phyloP scores from a whole-genome alignment of 176 grass and related monocot species.

The Triticum timopheevii region DNA sequence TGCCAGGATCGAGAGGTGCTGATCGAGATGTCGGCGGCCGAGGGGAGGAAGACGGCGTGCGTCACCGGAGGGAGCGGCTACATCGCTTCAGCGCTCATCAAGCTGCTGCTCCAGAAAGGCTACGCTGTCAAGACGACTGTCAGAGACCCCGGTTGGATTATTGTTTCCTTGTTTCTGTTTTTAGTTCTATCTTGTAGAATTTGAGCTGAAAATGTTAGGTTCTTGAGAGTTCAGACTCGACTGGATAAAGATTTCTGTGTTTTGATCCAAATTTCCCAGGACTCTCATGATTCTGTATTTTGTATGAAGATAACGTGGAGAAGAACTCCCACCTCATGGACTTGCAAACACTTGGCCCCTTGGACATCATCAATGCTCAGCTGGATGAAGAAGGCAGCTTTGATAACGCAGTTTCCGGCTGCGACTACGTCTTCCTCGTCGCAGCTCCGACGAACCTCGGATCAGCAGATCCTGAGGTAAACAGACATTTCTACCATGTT shows the following conservation, averaged over 20 bases:
- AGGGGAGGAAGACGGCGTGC: constrained; percentile 37
- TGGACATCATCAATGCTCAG: background rate
- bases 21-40: too few species aligned
- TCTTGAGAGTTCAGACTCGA: background rate
- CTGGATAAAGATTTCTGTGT: background rate
- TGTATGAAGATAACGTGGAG: background rate
- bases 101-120: constrained; percentile 61
- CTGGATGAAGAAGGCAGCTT: constrained; percentile 31
- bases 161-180: background rate
- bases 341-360: background rate
- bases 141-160: constrained; percentile 39
- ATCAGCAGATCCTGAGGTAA: constrained; percentile 27
- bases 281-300: background rate
- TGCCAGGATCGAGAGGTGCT: too few species aligned
- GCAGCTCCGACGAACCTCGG: constrained; percentile 20
- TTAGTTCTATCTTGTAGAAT: background rate
- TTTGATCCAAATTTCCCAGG: background rate
- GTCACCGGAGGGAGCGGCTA: constrained; percentile 72
- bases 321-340: constrained; percentile 19
- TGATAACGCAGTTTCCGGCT: constrained; percentile 9
- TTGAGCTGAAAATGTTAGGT: background rate
- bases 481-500: background rate
- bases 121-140: constrained; percentile 55
- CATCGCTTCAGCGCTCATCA: constrained; percentile 57
- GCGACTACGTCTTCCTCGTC: constrained; percentile 36